Conservation (phyloP, 371 early-diverging fungal genomes). For the Rhizomucor miehei region DNA sequence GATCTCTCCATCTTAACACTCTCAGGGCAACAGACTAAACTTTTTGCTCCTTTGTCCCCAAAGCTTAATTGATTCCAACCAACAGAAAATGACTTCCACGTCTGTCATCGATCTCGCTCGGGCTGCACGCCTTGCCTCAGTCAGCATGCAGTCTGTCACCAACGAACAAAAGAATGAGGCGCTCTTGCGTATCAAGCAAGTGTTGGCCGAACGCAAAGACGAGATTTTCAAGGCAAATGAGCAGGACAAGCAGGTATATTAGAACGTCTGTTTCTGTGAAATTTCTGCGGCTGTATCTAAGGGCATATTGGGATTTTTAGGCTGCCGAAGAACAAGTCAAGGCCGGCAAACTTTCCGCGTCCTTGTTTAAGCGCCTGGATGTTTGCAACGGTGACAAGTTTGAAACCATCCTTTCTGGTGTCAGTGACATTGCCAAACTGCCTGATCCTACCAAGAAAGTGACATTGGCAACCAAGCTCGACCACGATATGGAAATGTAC, state of each 20-base stretch:
- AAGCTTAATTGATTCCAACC: no score
- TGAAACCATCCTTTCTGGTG: conserved; percentile 82
- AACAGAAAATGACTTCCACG: conserved; percentile 6
- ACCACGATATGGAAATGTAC: conserved; percentile 82
- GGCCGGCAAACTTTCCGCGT: conserved; percentile 69
- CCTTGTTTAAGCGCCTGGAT: conserved; percentile 90
- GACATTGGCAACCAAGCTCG: conserved; percentile 76
- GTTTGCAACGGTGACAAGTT: conserved; percentile 84
- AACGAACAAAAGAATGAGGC: conserved; percentile 77
- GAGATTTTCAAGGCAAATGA: conserved; percentile 81
- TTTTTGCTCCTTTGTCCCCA: no score
- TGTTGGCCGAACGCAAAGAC: conserved; percentile 64
- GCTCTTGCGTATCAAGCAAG: conserved; percentile 68
- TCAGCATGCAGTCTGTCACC: conserved; percentile 73
- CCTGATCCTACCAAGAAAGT: conserved; percentile 84
- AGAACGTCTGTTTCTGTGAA: background rate
- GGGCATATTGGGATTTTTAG: no score
- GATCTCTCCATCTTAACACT: no score
- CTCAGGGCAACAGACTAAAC: no score
- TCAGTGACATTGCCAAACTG: conserved; percentile 82
- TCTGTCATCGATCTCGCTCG: conserved; percentile 60
- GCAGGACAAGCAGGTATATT: conserved; percentile 71
- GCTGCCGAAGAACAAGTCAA: conserved; percentile 67
- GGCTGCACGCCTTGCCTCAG: conserved; percentile 79
- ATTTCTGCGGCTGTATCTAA: background rate